Conservation (phyloP, 352 stramenopile species). For the Halophytophthora polymorphica region DNA sequence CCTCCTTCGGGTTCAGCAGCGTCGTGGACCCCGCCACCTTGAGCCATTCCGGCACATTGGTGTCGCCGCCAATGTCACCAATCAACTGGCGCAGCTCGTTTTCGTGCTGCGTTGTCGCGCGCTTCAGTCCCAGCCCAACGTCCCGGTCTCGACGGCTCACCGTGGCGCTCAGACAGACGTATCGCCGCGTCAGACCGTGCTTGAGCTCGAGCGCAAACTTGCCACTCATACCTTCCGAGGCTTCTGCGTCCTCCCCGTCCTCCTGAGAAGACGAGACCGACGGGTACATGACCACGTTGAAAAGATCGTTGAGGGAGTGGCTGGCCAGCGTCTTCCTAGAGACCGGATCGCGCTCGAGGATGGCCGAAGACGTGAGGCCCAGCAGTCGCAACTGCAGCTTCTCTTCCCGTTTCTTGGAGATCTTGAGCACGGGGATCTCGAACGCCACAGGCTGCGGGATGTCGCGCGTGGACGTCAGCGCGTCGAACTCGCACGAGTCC, state of each 20-base stretch:
- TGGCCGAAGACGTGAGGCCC: constrained; percentile 58
- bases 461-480: constrained; percentile 68
- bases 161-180: constrained; percentile 63
- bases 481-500: constrained; percentile 83
- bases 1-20: constrained; percentile 73
- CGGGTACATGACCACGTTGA: constrained; percentile 87
- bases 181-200: constrained; percentile 73
- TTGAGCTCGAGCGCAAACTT: constrained; percentile 87
- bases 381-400: constrained; percentile 74
- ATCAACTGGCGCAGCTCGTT: constrained; percentile 71
- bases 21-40: constrained; percentile 71
- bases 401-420: constrained; percentile 75
- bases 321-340: constrained; percentile 65
- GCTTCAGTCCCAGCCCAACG: constrained; percentile 66
- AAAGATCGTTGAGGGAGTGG: constrained; percentile 75
- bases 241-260: constrained; percentile 29
- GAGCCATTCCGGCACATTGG: constrained; percentile 58
- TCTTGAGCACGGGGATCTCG: constrained; percentile 82
- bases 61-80: constrained; percentile 65
- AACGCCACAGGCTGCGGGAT: constrained; percentile 81
- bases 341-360: constrained; percentile 75
- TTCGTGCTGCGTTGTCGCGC: constrained; percentile 49
- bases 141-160: constrained; percentile 70
- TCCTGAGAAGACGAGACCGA: constrained; percentile 63
- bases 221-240: constrained; percentile 57